Base-by-base conservation (phyloP, 1,284 basidiomycete species). In the Malassezia caprae region DNA sequence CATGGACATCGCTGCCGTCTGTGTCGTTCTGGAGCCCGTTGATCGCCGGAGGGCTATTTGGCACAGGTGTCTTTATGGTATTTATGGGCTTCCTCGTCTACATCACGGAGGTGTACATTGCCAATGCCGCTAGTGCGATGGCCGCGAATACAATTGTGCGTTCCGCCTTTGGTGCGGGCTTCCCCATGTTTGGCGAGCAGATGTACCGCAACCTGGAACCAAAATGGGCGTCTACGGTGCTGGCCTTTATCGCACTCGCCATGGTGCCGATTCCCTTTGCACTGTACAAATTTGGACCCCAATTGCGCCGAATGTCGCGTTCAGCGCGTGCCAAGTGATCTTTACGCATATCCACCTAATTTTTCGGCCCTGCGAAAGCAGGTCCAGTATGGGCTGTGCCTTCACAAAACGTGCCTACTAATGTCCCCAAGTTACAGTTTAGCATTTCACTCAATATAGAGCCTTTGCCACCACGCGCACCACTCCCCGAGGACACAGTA, bases 181-280 rank as follows among this genome's bases (percentile, higher is more conserved):
- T 77, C 69, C 78, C 79, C 0, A 66, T 80, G 3, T 80, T 81
- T 58, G 78, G 79, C 0, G 35, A 52, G 1, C 78, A 79, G 57
- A 79, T 81, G 79, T 81, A 77, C 71, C 58, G 75, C 4, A 75
- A 64, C 13, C 72, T 88, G 4, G 84, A 84, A 1, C 82, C 84
- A 0, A 83, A 85, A 0, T 86, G 87, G 7, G 86, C 85, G 0
- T 84, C 83, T 0, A 83, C 83, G 11, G 77, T 89, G n/a, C 74
- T 89, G 8, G 87, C 83, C 0, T 84, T 86, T 6, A 69, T 89
- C 24, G 79, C 83, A 47, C 79, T 82, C 6, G 56, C 83, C 19
- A 81, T 86, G 80, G 79, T 82, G 0, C 87, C 87, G 0, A 72
- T 88, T 27, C 87, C 87, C 77, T 73, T 59, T 70, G 7, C 66